Conservation (phyloP, 345 rosid species). For the Moricandia moricandioides region DNA sequence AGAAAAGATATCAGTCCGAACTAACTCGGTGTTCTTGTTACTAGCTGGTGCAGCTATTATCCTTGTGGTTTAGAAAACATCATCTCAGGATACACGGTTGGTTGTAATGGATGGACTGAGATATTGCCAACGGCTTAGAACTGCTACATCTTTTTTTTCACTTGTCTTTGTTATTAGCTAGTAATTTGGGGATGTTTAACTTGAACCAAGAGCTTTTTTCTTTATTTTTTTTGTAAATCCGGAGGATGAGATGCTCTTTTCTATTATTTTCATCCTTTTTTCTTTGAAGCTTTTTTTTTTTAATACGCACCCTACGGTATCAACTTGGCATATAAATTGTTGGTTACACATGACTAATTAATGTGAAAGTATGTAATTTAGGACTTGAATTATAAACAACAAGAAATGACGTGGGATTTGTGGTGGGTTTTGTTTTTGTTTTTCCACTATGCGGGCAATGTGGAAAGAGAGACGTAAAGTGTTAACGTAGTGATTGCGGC, state of each 20-base stretch:
- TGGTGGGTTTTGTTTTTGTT: neutral
- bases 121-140: constrained; percentile 17
- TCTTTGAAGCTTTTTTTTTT: neutral
- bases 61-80: constrained; percentile 12
- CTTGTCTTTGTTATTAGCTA: constrained; percentile 5
- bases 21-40: constrained; percentile 4
- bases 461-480: neutral
- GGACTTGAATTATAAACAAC: neutral
- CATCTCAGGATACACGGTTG: neutral
- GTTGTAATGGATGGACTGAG: neutral
- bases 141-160: neutral
- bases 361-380: neutral
- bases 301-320: neutral
- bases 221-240: constrained; percentile 35
- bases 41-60: constrained; percentile 3
- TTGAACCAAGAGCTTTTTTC: constrained; percentile 7
- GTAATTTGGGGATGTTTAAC: neutral
- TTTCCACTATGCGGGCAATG: neutral
- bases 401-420: neutral
- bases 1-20: neutral
- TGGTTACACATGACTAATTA: neutral
- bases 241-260: constrained; percentile 30
- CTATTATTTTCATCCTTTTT: constrained; percentile 1
- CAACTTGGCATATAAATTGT: neutral
- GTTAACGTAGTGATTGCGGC: neutral